Evolutionary conservation across 2,329 filamentous ascomycete species (phyloP).

Genomic region (Colletotrichum sansevieriae): DNA sequence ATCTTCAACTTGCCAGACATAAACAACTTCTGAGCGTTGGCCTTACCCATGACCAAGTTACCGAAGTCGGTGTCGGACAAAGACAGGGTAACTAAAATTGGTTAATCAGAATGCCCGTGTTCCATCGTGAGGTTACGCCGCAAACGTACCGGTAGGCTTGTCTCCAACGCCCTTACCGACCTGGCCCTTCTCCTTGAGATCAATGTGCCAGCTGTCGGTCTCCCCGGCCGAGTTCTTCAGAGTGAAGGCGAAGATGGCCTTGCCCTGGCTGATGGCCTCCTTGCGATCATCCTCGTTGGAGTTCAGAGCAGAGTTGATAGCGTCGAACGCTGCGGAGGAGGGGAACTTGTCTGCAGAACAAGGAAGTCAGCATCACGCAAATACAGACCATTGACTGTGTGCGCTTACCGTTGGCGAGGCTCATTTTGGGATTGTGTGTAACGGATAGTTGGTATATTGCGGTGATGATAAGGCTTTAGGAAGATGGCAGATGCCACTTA

Average conservation of each 20-base stretch:
- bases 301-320: constrained; percentile 80
- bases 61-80: constrained; percentile 90
- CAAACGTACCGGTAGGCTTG: constrained; percentile 83
- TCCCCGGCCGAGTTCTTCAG: constrained; percentile 89
- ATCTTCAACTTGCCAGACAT: constrained; percentile 99
- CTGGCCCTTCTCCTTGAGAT: constrained; percentile 89
- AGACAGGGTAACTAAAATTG: constrained; percentile 78
- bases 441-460: background rate
- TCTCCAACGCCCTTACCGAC: constrained; percentile 83
- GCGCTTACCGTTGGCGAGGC: constrained; percentile 77
- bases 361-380: constrained; percentile 9
- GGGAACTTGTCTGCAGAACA: constrained; percentile 80
- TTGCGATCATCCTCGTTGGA: constrained; percentile 80
- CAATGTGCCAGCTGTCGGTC: constrained; percentile 91
- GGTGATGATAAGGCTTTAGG: background rate
- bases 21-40: constrained; percentile 94
- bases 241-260: constrained; percentile 89
- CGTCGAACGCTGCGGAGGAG: constrained; percentile 90
- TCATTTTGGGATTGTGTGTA: constrained; percentile 64
- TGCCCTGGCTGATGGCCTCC: constrained; percentile 89
- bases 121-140: fast-evolving
- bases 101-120: background rate
- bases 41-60: constrained; percentile 86
- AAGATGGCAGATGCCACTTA: constrained; percentile 19
- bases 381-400: background rate